Evolutionary conservation across 177 flowering plant species (phyloP).

Genomic region (Tripterygium wilfordii): DNA sequence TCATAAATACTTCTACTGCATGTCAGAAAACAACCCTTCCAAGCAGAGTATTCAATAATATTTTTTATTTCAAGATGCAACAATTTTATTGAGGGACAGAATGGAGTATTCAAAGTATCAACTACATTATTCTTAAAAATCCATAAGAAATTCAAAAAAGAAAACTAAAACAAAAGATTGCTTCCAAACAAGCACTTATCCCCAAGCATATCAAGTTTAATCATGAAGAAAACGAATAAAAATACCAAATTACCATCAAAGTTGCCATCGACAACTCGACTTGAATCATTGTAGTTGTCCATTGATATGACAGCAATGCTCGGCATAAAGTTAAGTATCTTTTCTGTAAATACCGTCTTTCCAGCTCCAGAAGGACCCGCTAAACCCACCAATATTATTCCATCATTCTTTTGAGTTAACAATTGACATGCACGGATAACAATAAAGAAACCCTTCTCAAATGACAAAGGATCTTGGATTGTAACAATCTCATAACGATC

Average conservation of each 20-base stretch:
- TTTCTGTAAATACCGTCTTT: slow-evolving; percentile 90
- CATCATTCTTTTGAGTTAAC: slow-evolving; percentile 82
- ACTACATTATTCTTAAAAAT: too few relatives aligned
- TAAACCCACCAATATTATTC: slow-evolving; percentile 71
- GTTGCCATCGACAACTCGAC: slow-evolving; percentile 87
- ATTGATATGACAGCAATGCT: slow-evolving; percentile 86
- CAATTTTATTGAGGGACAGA: too few relatives aligned
- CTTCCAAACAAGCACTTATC: not conserved
- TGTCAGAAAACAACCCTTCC: too few relatives aligned
- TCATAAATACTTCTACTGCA: too few relatives aligned
- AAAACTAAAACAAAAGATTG: too few relatives aligned
- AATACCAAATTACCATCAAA: slow-evolving; percentile 69
- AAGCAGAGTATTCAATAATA: too few relatives aligned
- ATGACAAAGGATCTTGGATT: slow-evolving; percentile 63
- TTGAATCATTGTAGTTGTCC: slow-evolving; percentile 94
- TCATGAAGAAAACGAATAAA: not conserved
- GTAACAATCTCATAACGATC: slow-evolving; percentile 76
- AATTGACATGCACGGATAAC: slow-evolving; percentile 91
- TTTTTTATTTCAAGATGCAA: too few relatives aligned
- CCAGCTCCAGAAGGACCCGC: slow-evolving; percentile 99
- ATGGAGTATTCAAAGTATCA: too few relatives aligned
- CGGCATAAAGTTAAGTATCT: slow-evolving; percentile 86
- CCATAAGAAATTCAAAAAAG: too few relatives aligned
- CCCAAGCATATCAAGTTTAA: not conserved
- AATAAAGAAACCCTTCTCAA: slow-evolving; percentile 90